Evolutionary conservation across 768 basidiomycete genomes (phyloP).

Genomic region (Aureoboletus auriporus): DNA sequence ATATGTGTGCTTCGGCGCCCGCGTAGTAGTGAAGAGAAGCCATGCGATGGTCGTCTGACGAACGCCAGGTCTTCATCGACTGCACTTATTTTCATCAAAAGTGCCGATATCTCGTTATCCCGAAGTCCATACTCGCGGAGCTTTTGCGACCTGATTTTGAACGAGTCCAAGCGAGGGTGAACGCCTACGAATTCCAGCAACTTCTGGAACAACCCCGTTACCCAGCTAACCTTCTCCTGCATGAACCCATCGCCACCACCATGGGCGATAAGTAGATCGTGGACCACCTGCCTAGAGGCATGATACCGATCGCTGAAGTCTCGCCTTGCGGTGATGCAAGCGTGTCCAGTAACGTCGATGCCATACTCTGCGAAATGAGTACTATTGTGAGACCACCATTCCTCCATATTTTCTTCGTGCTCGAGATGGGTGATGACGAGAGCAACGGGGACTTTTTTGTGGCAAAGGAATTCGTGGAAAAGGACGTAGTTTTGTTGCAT

Average conservation of each 20-base stretch:
- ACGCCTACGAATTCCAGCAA: conserved; percentile 21
- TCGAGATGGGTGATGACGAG: conserved; percentile 35
- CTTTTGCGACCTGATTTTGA: conserved; percentile 19
- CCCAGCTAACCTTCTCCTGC: conserved; percentile 24
- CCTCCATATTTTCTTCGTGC: conserved; percentile 32
- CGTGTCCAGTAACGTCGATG: conserved; percentile 27
- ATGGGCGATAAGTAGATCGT: conserved; percentile 18
- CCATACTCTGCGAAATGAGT: conserved; percentile 15
- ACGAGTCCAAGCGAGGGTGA: conserved; percentile 17
- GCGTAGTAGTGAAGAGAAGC: conserved; percentile 3
- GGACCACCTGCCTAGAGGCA: conserved; percentile 19
- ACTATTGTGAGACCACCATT: conserved; percentile 32
- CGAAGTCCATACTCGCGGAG: conserved; percentile 26
- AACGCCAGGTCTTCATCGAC: conserved; percentile 17
- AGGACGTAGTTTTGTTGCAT: conserved; percentile 29
- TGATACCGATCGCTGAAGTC: conserved; percentile 24
- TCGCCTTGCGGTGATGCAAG: conserved; percentile 32
- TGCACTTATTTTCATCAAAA: conserved; percentile 19
- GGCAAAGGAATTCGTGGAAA: conserved; percentile 32
- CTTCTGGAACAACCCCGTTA: conserved; percentile 19
- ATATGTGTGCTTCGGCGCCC: conserved; percentile 9
- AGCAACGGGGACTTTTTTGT: conserved; percentile 29
- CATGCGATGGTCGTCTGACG: conserved; percentile 4
- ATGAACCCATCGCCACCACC: conserved; percentile 15
- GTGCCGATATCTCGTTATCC: conserved; percentile 17